Conservation (phyloP, 1,284 basidiomycete species). For the Phlebopus sp. region DNA sequence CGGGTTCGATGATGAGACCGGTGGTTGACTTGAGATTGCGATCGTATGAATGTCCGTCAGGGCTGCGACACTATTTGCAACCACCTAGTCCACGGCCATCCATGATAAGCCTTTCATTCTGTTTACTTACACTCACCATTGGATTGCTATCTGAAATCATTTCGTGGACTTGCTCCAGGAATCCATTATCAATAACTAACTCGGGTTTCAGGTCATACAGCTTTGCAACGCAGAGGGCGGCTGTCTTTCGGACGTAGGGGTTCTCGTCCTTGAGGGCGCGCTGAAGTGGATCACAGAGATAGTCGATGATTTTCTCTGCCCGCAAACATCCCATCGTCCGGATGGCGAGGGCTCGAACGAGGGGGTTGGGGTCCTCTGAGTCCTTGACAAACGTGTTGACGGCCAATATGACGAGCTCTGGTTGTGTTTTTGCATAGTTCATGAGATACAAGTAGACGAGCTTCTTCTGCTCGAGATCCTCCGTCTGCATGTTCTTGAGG, state of each 20-base stretch:
- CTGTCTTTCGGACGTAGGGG: slow-evolving; percentile 97
- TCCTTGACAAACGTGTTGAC: slow-evolving; percentile 99
- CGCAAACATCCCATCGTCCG: slow-evolving; percentile 97
- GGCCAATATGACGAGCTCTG: slow-evolving; percentile 94
- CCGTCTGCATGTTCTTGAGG: slow-evolving; percentile 98
- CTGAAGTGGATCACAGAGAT: slow-evolving; percentile 91
- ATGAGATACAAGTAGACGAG: slow-evolving; percentile 98
- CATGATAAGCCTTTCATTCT: not conserved
- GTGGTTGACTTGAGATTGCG: slow-evolving; percentile 50
- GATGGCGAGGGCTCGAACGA: slow-evolving; percentile 94
- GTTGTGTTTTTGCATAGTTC: slow-evolving; percentile 98
- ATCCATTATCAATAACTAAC: slow-evolving; percentile 92
- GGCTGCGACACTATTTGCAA: slow-evolving; percentile 92
- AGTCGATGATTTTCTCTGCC: slow-evolving; percentile 99
- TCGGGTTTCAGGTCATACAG: slow-evolving; percentile 96
- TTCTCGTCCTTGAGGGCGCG: slow-evolving; percentile 93
- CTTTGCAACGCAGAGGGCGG: slow-evolving; percentile 94
- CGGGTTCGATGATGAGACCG: slow-evolving; percentile 54
- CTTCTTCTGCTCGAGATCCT: slow-evolving; percentile 94
- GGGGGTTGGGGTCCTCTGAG: slow-evolving; percentile 93
- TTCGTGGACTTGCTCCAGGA: slow-evolving; percentile 84
- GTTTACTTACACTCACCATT: slow-evolving; percentile 64
- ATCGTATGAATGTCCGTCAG: slow-evolving; percentile 89
- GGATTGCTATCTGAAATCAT: slow-evolving; percentile 96
- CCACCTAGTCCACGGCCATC: slow-evolving; percentile 57